Evolutionary conservation across 257 asterid genomes (phyloP), one percentile per base, ranked within the genome.

Genomic region (Apocynum venetum): DNA sequence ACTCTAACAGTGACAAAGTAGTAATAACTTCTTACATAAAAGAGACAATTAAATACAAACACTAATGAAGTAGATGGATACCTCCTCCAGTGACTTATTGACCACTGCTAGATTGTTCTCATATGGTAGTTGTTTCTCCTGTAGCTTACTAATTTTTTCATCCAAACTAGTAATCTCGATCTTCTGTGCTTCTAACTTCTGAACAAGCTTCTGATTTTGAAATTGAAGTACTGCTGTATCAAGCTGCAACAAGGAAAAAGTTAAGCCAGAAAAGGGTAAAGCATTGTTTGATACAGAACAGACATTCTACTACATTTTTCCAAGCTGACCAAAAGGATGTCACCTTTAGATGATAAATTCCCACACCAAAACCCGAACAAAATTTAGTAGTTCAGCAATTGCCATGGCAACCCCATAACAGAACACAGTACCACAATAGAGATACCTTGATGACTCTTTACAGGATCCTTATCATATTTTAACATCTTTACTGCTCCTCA

Each of bases 131-230:
- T 91, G 98, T 76, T 86, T 89, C 80, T 89, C 90, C 76, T 80
- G 87, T 84, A 91, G 80, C 79, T 82, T 88, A 78, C 74, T 57
- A 36, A 85, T 77, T 80, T 87, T 87, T 85, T 83, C 91, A 77
- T 83, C 93, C 65, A 93, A 88, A 71, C 82, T 89, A 48, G 64
- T 73, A 72, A 88, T 86, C 89, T 93, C 99, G 61, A 89, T 85
- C 82, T 92, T 96, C 83, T 93, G 98, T 59, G 92, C 85, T 82
- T 96, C 97, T 87, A 96, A 80, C 89, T 96, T 96, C 89, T 92
- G 98, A 44, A 80, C 77, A 76, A 93, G 97, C 81, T 96, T 93
- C 84, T 93, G 93, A 86, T 96, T 96, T 87, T 96, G 99, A 84
- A 91, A 94, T 79, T 86, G 93, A 80, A 96, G 97, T 60, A 96